Conservation (phyloP, 805 yeast species). For the Saccharomycopsis olivae region DNA sequence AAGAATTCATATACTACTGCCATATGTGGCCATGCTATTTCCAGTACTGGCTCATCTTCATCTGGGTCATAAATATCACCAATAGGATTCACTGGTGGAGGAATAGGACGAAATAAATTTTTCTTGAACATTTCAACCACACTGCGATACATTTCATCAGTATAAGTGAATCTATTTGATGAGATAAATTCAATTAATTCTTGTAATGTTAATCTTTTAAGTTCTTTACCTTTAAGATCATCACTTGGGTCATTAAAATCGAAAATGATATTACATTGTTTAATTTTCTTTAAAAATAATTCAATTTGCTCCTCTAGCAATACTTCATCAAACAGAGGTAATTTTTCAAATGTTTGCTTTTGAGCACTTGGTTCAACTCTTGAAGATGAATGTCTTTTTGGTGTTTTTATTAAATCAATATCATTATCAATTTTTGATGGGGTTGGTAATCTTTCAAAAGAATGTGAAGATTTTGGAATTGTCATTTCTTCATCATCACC, state of each 20-base stretch:
- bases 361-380: constrained; percentile 73
- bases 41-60: constrained; percentile 96
- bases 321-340: constrained; percentile 85
- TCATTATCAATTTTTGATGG: constrained; percentile 60
- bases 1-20: constrained; percentile 92
- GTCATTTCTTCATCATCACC: constrained; percentile 15
- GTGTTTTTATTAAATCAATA: constrained; percentile 72
- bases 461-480: constrained; percentile 38
- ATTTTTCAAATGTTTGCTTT: constrained; percentile 53
- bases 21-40: constrained; percentile 99
- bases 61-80: constrained; percentile 97
- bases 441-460: constrained; percentile 46
- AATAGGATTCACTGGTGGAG: constrained; percentile 95
- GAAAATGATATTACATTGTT: constrained; percentile 90
- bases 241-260: constrained; percentile 90
- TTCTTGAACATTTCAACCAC: constrained; percentile 83
- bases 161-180: constrained; percentile 69
- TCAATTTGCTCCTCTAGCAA: constrained; percentile 70
- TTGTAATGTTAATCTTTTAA: constrained; percentile 76
- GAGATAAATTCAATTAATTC: constrained; percentile 85
- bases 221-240: constrained; percentile 87
- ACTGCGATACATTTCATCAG: constrained; percentile 83
- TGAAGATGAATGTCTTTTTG: constrained; percentile 87
- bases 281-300: constrained; percentile 77
- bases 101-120: constrained; percentile 89